These are phyloP conservation scores for Sungouiella thailandica DNA, from an alignment of 805 yeast species.

Conservation along the genomic window DNA sequence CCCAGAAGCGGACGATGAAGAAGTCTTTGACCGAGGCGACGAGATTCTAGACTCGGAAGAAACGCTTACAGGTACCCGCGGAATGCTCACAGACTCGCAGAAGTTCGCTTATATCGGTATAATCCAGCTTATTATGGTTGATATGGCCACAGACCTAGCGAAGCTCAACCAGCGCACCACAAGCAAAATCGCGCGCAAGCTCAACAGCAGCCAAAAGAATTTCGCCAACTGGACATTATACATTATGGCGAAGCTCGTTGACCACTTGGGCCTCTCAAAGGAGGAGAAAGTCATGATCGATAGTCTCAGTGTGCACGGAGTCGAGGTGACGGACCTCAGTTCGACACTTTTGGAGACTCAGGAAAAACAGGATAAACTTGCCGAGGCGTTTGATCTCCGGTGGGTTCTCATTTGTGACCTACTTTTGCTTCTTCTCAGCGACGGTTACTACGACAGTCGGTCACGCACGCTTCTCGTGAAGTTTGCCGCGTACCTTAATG, in stretches of 20 bases:
- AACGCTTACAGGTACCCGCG: slow-evolving; percentile 75
- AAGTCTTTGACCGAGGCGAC: slow-evolving; percentile 33
- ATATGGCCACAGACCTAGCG: slow-evolving; percentile 79
- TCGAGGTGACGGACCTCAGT: slow-evolving; percentile 66
- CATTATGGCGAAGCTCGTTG: slow-evolving; percentile 65
- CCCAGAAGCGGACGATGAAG: slow-evolving; percentile 21
- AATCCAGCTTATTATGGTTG: slow-evolving; percentile 66
- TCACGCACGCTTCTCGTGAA: slow-evolving; percentile 72
- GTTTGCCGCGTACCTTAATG: slow-evolving; percentile 60
- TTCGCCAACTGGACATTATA: slow-evolving; percentile 81
- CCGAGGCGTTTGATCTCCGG: slow-evolving; percentile 62
- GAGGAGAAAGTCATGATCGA: slow-evolving; percentile 87
- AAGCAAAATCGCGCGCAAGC: slow-evolving; percentile 49
- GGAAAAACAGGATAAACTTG: slow-evolving; percentile 6
- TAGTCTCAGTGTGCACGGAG: slow-evolving; percentile 76
- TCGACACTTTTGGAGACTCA: slow-evolving; percentile 48
- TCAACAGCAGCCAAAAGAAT: slow-evolving; percentile 67
- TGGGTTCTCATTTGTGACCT: slow-evolving; percentile 95
- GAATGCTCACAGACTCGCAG: slow-evolving; percentile 76
- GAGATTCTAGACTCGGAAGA: slow-evolving; percentile 47
- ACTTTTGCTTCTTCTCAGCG: slow-evolving; percentile 72
- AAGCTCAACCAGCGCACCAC: slow-evolving; percentile 47
- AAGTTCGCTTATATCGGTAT: slow-evolving; percentile 90
- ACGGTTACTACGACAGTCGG: slow-evolving; percentile 84
- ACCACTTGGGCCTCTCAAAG: slow-evolving; percentile 71